Evolutionary conservation across 495 filamentous ascomycete species (phyloP).

Genomic region (Penicillium egyptiacum): DNA sequence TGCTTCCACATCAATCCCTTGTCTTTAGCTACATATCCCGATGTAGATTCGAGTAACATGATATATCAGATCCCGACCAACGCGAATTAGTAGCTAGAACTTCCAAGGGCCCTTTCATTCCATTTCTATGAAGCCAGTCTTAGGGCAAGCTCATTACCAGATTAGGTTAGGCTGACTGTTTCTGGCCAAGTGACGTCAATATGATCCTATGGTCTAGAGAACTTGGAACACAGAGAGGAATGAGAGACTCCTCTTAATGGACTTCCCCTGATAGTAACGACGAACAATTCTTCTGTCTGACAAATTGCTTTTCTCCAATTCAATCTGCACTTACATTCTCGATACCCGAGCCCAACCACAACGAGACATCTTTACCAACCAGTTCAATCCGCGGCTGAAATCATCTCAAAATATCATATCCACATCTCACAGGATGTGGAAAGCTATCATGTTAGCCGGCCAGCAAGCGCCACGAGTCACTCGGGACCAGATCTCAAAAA

Average conservation of each 20-base stretch:
- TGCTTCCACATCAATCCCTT: not conserved
- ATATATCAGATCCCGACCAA: not conserved
- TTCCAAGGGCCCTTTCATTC: not conserved
- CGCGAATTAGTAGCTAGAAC: not conserved
- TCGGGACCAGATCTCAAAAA: not conserved
- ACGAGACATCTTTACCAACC: not conserved
- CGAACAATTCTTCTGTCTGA: not conserved
- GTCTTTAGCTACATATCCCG: not conserved
- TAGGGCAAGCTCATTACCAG: slow-evolving; percentile 23
- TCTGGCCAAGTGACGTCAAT: slow-evolving; percentile 36
- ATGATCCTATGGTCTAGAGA: slow-evolving; percentile 27
- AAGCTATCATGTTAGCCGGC: slow-evolving; percentile 26
- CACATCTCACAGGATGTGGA: slow-evolving; percentile 24
- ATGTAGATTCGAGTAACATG: not conserved
- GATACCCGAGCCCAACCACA: not conserved
- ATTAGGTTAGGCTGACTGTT: slow-evolving; percentile 18
- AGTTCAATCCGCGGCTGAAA: not conserved
- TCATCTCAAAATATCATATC: not conserved
- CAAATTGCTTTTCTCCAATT: not conserved
- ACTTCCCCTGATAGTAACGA: not conserved
- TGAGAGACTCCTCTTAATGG: not conserved
- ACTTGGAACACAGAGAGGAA: slow-evolving; percentile 16
- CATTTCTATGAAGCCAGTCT: not conserved
- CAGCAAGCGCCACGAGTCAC: slow-evolving; percentile 20
- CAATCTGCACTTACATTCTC: not conserved